Percentiles rank a stretch among this genome's conserved stretches.
phyloP scores from a whole-genome alignment of 192 early-diverging fungal genomes.

The Coemansia sp. region DNA sequence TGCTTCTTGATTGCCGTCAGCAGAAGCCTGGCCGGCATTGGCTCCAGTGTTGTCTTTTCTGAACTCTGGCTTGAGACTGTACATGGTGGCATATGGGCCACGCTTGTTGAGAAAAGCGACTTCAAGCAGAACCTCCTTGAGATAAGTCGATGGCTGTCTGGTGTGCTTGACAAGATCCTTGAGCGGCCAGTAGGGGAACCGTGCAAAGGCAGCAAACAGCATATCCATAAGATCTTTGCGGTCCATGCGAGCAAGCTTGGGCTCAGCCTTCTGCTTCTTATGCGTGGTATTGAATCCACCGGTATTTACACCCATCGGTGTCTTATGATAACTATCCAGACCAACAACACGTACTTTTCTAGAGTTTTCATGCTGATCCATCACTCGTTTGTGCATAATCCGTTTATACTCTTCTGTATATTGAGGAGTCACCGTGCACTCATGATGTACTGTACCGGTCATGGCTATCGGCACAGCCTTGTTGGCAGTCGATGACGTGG shows the following conservation, averaged over 20 bases:
- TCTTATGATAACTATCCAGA: constrained; percentile 47
- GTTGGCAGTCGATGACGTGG: constrained; percentile 47
- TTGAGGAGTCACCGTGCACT: constrained; percentile 67
- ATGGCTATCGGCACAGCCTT: constrained; percentile 58
- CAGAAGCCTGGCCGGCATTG: constrained; percentile 15
- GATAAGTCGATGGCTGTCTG: constrained; percentile 76
- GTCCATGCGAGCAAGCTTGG: constrained; percentile 84
- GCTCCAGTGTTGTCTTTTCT: constrained; percentile 39
- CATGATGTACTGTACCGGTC: constrained; percentile 71
- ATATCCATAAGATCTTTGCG: constrained; percentile 81
- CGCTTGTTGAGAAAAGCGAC: constrained; percentile 81
- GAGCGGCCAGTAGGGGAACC: constrained; percentile 81
- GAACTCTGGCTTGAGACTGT: constrained; percentile 86
- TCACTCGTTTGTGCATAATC: constrained; percentile 69
- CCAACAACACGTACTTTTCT: constrained; percentile 22
- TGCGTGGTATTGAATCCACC: constrained; percentile 45
- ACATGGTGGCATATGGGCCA: constrained; percentile 78
- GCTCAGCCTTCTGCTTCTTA: constrained; percentile 58
- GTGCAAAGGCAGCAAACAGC: constrained; percentile 79
- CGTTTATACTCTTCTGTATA: constrained; percentile 62
- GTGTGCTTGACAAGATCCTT: constrained; percentile 81
- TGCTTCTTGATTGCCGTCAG: not conserved
- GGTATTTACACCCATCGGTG: constrained; percentile 45
- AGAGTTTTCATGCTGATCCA: constrained; percentile 53
- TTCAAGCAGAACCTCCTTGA: constrained; percentile 83